These are phyloP conservation scores for Cercospora sp. DNA, from an alignment of 2,329 filamentous ascomycete genomes.

Conservation along the genomic window DNA sequence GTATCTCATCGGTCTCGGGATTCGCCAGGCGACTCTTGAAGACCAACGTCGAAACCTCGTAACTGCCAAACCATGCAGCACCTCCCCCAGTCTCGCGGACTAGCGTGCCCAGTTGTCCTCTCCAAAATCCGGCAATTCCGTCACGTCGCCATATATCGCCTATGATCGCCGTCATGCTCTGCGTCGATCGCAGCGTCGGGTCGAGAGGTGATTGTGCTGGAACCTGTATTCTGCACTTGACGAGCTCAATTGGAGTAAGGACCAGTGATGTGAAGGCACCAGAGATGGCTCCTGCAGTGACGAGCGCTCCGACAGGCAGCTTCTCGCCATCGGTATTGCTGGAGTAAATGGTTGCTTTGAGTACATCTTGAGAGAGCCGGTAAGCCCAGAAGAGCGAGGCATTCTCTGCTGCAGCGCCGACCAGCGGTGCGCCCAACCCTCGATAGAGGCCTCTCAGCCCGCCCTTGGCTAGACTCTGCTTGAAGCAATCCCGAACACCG, in stretches of 20 bases:
- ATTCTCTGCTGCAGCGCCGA: constrained; percentile 89
- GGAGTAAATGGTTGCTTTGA: constrained; percentile 62
- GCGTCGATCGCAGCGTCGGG: constrained; percentile 25
- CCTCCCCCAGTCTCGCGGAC: constrained; percentile 92
- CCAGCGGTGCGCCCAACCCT: constrained; percentile 85
- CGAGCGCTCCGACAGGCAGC: constrained; percentile 72
- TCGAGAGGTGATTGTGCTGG: constrained; percentile 48
- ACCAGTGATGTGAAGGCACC: constrained; percentile 88
- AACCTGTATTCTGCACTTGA: constrained; percentile 98
- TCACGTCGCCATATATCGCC: constrained; percentile 78
- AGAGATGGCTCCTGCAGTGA: constrained; percentile 79
- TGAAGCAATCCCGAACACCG: constrained; percentile 90
- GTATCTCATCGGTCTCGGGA: constrained; percentile 56
- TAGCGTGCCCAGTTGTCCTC: constrained; percentile 88
- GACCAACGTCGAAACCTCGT: constrained; percentile 74
- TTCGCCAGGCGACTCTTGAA: constrained; percentile 52
- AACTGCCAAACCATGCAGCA: constrained; percentile 92
- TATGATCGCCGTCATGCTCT: constrained; percentile 67
- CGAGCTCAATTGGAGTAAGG: constrained; percentile 90
- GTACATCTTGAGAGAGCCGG: constrained; percentile 58
- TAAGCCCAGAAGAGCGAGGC: constrained; percentile 94
- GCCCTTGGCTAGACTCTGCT: constrained; percentile 76
- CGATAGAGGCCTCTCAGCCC: constrained; percentile 84
- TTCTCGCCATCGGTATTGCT: constrained; percentile 44
- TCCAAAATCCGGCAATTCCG: constrained; percentile 87